A percentile compares a stretch with the other conserved stretches of the same genome.
Conservation (phyloP, 495 filamentous ascomycete genomes). For the Talaromyces trachyspermus region DNA sequence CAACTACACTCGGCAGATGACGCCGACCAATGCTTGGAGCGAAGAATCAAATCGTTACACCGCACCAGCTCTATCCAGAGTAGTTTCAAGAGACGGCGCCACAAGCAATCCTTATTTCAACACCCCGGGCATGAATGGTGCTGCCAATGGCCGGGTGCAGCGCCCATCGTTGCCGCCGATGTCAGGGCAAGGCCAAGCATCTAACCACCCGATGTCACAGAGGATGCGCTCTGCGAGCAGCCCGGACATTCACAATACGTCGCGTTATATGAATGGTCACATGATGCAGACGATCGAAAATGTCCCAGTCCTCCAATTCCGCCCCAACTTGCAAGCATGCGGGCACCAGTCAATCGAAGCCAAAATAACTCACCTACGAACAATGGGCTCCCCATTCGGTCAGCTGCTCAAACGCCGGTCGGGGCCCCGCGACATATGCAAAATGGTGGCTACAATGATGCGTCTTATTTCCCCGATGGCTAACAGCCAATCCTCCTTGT, state of each 20-base stretch:
- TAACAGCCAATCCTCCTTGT: conserved; percentile 10
- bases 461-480: conserved; percentile 15
- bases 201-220: conserved; percentile 41
- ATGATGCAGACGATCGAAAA: conserved; percentile 60
- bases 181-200: conserved; percentile 50
- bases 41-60: conserved; percentile 77
- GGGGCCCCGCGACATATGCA: conserved; percentile 21
- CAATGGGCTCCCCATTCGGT: conserved; percentile 39
- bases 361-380: conserved; percentile 59
- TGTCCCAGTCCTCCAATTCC: conserved; percentile 59
- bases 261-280: conserved; percentile 47
- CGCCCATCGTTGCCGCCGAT: conserved; percentile 79
- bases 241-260: conserved; percentile 56
- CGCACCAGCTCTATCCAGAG: conserved; percentile 75
- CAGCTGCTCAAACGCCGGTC: conserved; percentile 32
- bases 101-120: conserved; percentile 49
- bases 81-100: conserved; percentile 68
- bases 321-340: conserved; percentile 51
- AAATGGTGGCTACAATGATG: conserved; percentile 17
- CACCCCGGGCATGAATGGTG: conserved; percentile 11
- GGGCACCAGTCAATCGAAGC: conserved; percentile 57
- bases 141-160: conserved; percentile 60
- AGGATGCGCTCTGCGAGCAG: conserved; percentile 64
- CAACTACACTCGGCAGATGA: conserved; percentile 69
- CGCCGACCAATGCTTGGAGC: conserved; percentile 48